Percentiles rank a stretch among this genome's conserved stretches.
Conservation (phyloP, 257 asterid species). For the Paraleonurus japonicus region DNA sequence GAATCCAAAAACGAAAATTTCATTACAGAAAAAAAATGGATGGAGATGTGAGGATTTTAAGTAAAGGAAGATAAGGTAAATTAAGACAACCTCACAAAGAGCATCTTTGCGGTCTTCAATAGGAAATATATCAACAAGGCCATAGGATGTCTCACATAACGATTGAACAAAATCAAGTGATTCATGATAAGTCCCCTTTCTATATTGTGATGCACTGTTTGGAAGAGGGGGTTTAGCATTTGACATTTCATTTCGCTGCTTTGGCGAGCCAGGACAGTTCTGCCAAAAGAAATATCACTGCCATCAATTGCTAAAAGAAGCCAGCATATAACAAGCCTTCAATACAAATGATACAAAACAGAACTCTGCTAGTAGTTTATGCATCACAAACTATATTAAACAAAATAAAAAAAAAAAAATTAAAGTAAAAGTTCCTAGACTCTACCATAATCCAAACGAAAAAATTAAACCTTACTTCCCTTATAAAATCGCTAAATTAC, state of each 20-base stretch:
- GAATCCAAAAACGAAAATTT: slow-evolving; percentile 29
- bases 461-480: not conserved
- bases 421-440: not conserved
- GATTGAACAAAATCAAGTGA: slow-evolving; percentile 93
- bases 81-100: slow-evolving; percentile 73
- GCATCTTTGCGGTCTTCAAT: slow-evolving; percentile 89
- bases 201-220: slow-evolving; percentile 68
- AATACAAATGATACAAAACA: not conserved
- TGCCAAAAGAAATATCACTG: slow-evolving; percentile 42
- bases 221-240: slow-evolving; percentile 95
- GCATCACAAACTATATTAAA: not conserved
- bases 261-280: slow-evolving; percentile 81
- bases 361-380: slow-evolving; percentile 5
- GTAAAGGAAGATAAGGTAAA: slow-evolving; percentile 13
- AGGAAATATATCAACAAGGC: slow-evolving; percentile 94
- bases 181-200: slow-evolving; percentile 94
- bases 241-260: slow-evolving; percentile 56
- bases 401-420: not conserved
- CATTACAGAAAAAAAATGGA: slow-evolving; percentile 29
- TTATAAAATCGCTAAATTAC: not conserved
- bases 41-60: slow-evolving; percentile 19
- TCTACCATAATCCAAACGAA: not conserved
- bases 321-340: slow-evolving; percentile 16
- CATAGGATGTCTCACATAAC: slow-evolving; percentile 90
- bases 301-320: slow-evolving; percentile 20